Evolutionary conservation across 495 filamentous ascomycete genomes (phyloP).

Genomic region (Pseudoneurospora amorphoporcata): DNA sequence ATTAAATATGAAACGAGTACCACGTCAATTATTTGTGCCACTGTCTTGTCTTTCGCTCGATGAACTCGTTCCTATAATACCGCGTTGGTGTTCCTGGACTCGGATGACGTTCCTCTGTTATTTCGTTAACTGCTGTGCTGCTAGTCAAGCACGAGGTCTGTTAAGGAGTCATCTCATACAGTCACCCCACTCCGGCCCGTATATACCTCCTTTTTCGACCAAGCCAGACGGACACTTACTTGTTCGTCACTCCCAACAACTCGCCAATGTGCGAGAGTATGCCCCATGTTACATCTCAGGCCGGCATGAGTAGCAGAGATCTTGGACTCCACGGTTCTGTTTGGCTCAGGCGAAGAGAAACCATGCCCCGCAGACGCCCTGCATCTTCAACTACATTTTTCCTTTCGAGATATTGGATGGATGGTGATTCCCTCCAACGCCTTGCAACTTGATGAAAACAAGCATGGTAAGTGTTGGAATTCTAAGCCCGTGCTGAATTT

Average conservation of each 20-base stretch:
- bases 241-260: neutral
- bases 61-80: neutral
- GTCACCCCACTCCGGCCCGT: neutral
- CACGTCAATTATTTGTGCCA: neutral
- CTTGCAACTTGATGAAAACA: no score
- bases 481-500: no score
- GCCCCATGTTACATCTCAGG: neutral
- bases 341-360: neutral
- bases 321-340: no score
- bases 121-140: rapidly evolving
- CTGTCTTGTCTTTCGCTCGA: neutral
- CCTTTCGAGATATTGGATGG: no score
- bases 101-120: no score
- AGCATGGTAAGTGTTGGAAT: no score
- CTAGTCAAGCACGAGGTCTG: neutral
- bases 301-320: neutral
- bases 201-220: neutral
- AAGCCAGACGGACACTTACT: neutral
- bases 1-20: neutral
- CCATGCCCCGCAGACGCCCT: no score
- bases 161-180: neutral
- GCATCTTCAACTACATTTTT: no score
- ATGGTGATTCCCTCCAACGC: no score
- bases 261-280: no score
- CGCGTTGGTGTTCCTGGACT: neutral